phyloP scores from a whole-genome alignment of 1,284 basidiomycete species.

The Apiotrichum mycotoxinovorans region DNA sequence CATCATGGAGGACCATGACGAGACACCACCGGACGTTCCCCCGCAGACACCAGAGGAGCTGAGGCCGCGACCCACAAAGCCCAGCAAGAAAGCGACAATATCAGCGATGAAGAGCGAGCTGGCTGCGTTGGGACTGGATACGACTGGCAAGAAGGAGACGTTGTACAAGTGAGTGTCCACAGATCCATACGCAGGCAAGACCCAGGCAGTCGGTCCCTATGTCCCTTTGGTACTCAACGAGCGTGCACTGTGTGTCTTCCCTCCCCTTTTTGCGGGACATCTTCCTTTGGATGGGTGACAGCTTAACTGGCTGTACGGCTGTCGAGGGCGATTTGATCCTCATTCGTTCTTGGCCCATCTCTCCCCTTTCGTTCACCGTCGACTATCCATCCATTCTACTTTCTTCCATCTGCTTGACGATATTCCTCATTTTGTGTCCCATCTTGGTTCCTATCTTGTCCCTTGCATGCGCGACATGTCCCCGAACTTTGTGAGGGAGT shows the following conservation, averaged over 20 bases:
- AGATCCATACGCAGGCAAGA: background rate
- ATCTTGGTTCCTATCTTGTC: background rate
- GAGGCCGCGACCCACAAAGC: conserved; percentile 12
- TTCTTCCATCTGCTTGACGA: too few relatives aligned
- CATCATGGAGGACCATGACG: background rate
- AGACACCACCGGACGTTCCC: background rate
- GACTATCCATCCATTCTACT: too few relatives aligned
- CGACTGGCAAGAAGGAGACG: conserved; percentile 48
- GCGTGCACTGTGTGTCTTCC: background rate
- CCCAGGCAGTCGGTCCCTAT: too few relatives aligned
- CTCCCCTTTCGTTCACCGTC: too few relatives aligned
- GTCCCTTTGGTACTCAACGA: too few relatives aligned
- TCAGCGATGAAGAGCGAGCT: conserved; percentile 35
- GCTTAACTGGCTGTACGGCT: too few relatives aligned
- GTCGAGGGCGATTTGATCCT: too few relatives aligned
- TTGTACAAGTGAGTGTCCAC: conserved; percentile 38
- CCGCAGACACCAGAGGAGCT: background rate
- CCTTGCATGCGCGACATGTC: background rate
- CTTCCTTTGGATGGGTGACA: too few relatives aligned
- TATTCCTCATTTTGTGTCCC: background rate
- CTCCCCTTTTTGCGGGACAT: too few relatives aligned
- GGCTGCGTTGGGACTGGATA: conserved; percentile 33
- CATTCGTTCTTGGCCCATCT: too few relatives aligned
- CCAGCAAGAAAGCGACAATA: conserved; percentile 39
- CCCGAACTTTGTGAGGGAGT: background rate